Percentiles rank a stretch among this genome's conserved stretches.
These are phyloP conservation scores for Sungouiella thailandica DNA, from an alignment of 805 yeast species.

Conservation along the genomic window DNA sequence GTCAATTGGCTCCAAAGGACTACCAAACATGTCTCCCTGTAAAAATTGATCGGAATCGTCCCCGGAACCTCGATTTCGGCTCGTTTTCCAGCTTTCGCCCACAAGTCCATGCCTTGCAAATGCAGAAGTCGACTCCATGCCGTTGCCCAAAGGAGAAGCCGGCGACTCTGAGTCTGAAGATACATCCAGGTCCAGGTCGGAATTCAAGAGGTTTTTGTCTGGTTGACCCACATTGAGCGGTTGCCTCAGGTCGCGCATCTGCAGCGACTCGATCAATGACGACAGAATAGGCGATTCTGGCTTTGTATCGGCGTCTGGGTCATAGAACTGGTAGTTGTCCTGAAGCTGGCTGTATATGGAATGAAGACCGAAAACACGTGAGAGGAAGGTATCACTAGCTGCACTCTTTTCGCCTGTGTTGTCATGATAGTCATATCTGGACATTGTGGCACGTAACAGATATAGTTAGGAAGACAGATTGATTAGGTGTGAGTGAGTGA, in stretches of 20 bases:
- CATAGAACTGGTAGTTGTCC: constrained; percentile 36
- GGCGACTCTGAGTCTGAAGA: constrained; percentile 20
- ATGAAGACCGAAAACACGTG: constrained; percentile 57
- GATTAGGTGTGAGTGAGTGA: too few relatives aligned
- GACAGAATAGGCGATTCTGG: not conserved
- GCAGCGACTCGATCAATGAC: not conserved
- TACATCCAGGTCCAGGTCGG: constrained; percentile 32
- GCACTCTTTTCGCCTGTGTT: constrained; percentile 2
- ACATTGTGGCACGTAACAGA: constrained; percentile 2
- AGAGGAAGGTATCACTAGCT: constrained; percentile 50
- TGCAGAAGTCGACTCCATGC: not conserved
- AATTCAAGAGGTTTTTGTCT: constrained; percentile 21
- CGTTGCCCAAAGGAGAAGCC: constrained; percentile 12
- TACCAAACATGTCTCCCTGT: not conserved
- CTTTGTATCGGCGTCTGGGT: constrained; percentile 21
- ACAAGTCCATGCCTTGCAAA: not conserved
- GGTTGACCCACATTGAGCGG: not conserved
- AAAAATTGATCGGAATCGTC: not conserved
- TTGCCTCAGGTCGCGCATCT: not conserved
- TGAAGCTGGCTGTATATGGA: constrained; percentile 38
- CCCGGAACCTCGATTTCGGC: not conserved
- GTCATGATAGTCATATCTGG: constrained; percentile 1
- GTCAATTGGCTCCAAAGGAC: not conserved
- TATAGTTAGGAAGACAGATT: too few relatives aligned
- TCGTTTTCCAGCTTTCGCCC: not conserved